Base-by-base conservation (phyloP, 176 grass and related monocot species). In the Eragrostis nindensis region DNA sequence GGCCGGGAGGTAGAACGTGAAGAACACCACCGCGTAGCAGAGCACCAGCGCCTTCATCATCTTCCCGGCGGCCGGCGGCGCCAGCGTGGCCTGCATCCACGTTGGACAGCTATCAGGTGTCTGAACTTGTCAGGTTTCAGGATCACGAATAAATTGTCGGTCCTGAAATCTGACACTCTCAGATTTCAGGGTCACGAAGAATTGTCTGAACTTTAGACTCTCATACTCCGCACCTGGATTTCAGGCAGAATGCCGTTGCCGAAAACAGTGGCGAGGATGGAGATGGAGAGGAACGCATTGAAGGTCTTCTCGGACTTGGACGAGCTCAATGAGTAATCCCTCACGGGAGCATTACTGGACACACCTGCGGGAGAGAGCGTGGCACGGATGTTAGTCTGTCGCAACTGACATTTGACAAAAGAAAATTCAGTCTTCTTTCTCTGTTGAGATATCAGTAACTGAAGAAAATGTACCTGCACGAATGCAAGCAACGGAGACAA, bases 201-300 rank as follows among this genome's bases (percentile, higher is more conserved):
- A 5, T 7, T 65, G 29, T 55, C 47, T 39, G 48, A n/a, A 49
- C 0, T 48, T 49, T 70, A 22, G 42, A 7, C 4, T 32, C 45
- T 0, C 11, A 53, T 2, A 36, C 32, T 14, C 10, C 16, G 22
- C 62, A 94, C 91, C 84, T 97, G 94, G 47, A 97, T 97, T 76
- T 97, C 94, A 0, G 94, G 94, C 30, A 97, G 80, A 43, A 97
- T 94, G 67, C 94, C 91, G 11, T 97, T 97, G 66, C 94, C 91
- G 57, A 92, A 94, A 29, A 94, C 89, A 4, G 94, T 76, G 69
- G 94, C 94, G 12, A 97, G 87, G 84, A 97, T 97, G 56, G 91
- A 82, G 41, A 94, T 90, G 76, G 94, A 94, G 2, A 90, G 76
- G 86, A 94, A 97, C 1, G 73, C 80, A 24, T 94, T 56, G 38